A percentile compares a stretch with the other conserved stretches of the same genome.
Evolutionary conservation across 352 stramenopile species (phyloP).

Genomic region (Phytophthora pisi): DNA sequence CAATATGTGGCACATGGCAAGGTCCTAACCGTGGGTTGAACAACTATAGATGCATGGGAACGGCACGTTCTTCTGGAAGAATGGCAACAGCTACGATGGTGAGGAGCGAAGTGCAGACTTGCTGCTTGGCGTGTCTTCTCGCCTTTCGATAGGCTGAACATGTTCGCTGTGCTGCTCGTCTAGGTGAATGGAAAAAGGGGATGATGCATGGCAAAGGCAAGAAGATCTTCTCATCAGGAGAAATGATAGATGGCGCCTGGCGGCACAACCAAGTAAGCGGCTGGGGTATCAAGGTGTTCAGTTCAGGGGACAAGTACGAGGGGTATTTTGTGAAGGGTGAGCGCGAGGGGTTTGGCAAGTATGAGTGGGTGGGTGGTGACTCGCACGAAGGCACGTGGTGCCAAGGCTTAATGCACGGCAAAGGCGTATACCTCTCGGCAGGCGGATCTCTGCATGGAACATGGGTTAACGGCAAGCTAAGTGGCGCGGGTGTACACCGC

Average conservation of each 20-base stretch:
- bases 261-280: slow-evolving; percentile 66
- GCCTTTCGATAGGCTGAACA: slow-evolving; percentile 15
- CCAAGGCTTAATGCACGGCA: slow-evolving; percentile 67
- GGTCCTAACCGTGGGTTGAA: slow-evolving; percentile 5
- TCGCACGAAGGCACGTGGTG: slow-evolving; percentile 66
- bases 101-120: slow-evolving; percentile 13
- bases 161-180: slow-evolving; percentile 17
- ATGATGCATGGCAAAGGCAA: slow-evolving; percentile 81
- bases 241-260: slow-evolving; percentile 71
- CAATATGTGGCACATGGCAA: background rate
- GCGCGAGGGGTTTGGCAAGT: slow-evolving; percentile 68
- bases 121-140: background rate
- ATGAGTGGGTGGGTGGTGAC: slow-evolving; percentile 76
- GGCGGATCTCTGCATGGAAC: slow-evolving; percentile 48
- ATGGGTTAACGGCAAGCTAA: slow-evolving; percentile 54
- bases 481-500: slow-evolving; percentile 50
- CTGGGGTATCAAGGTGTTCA: slow-evolving; percentile 66
- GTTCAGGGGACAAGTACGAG: slow-evolving; percentile 72
- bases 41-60: slow-evolving; percentile 67
- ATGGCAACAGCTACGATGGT: slow-evolving; percentile 84
- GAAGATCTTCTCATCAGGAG: slow-evolving; percentile 65
- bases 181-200: slow-evolving; percentile 79
- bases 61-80: slow-evolving; percentile 76
- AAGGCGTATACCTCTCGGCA: slow-evolving; percentile 51
- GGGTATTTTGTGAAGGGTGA: slow-evolving; percentile 67